Percentiles rank a stretch among this genome's conserved stretches.
Evolutionary conservation across 129 eudicot species (phyloP).

Genomic region (Artemisia tridentata): DNA sequence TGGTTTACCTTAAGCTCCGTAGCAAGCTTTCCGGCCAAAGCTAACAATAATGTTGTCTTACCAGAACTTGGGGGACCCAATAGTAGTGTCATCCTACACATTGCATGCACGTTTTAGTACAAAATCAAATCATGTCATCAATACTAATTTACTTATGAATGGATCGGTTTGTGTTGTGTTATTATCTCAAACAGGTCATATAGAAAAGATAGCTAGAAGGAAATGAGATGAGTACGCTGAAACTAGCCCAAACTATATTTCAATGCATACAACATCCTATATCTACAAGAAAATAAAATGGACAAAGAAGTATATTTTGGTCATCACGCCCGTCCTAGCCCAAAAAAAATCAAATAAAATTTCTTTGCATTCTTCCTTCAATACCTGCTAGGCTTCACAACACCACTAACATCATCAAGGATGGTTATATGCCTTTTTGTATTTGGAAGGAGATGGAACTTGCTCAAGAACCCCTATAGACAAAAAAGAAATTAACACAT

Average conservation of each 20-base stretch:
- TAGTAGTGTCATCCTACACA: slow-evolving; percentile 76
- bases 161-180: too few relatives aligned
- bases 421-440: slow-evolving; percentile 58
- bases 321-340: background rate
- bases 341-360: background rate
- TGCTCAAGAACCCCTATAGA: slow-evolving; percentile 43
- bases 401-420: slow-evolving; percentile 72
- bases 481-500: slow-evolving; percentile 9
- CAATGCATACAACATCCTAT: too few relatives aligned
- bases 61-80: slow-evolving; percentile 97
- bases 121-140: background rate
- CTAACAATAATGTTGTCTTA: slow-evolving; percentile 71
- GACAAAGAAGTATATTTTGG: background rate
- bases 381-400: slow-evolving; percentile 83
- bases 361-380: background rate
- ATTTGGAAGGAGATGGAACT: slow-evolving; percentile 50
- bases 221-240: too few relatives aligned
- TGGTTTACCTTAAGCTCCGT: slow-evolving; percentile 46
- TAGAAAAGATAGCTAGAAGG: too few relatives aligned
- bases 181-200: too few relatives aligned
- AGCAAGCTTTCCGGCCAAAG: slow-evolving; percentile 75
- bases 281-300: background rate
- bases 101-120: background rate
- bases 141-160: too few relatives aligned
- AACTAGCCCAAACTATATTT: too few relatives aligned